Base-by-base conservation (phyloP, 1,284 basidiomycete species). In the Heliocybe sulcata region DNA sequence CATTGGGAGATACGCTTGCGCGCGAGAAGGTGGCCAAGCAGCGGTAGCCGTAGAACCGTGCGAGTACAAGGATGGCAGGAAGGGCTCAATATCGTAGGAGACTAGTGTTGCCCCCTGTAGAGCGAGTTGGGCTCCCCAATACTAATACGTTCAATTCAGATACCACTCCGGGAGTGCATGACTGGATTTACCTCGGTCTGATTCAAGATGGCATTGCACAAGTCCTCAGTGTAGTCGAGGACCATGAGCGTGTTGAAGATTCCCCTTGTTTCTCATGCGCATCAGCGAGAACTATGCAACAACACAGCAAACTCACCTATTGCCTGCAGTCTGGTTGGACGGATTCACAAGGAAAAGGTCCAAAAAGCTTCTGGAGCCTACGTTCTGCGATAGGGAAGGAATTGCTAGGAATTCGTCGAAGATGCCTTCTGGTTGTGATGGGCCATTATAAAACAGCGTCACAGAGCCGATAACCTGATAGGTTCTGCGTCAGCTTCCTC, bases 1-100 rank as follows among this genome's bases (percentile, higher is more conserved):
- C 35, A 79, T 66, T 1, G 80, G 81, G 6, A 42, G 38, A 6
- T 73, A 62, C 54, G 76, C 59, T 6, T 57, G 60, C 1, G 65
- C 57, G 52, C 81, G 76, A 19, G 67, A 61, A 1, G 77, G 74
- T 3, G 80, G 80, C 61, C 73, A 83, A 0, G 80, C 79, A 1
- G 78, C 70, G 2, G 64, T 59, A 2, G 64, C 52, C 23, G 54
- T 65, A 12, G 65, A 56, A 51, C 65, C 70, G 59, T 81, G 75
- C 1, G 64, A 63, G 61, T 77, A 73, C 55, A 79, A 60, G 20
- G 62, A 63, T 1, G 75, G 64, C 3, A 81, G 69, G 73, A 84
- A 83, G 2, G 80, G 77, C 58, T 85, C 80, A 56, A 82, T 69
- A 54, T 72, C 76, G 60, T 81, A 83, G 12, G 77, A 79, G 57